Conservation (phyloP, 306 rosid species). For the peach (Prunus persica) region DNA sequence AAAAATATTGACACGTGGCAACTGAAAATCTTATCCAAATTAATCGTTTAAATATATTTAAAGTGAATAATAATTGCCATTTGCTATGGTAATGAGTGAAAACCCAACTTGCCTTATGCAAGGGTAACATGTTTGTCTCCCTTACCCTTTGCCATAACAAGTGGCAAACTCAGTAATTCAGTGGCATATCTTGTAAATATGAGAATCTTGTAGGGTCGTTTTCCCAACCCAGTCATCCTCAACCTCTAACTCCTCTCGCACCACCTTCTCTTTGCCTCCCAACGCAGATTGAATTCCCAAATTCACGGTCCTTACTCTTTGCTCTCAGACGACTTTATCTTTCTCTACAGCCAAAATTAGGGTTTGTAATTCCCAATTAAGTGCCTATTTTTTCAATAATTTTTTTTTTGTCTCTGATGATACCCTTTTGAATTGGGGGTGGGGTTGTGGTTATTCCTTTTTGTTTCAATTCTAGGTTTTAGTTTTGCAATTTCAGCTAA, state of each 20-base stretch:
- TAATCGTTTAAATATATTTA: too few relatives aligned
- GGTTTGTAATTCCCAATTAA: neutral
- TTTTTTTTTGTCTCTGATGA: neutral
- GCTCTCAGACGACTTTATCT: neutral
- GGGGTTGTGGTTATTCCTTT: neutral
- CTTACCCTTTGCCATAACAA: too few relatives aligned
- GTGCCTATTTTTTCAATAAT: neutral
- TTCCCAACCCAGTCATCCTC: neutral
- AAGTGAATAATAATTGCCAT: too few relatives aligned
- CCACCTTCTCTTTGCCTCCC: neutral
- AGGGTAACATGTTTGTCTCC: too few relatives aligned
- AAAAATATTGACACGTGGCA: too few relatives aligned
- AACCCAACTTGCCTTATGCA: too few relatives aligned
- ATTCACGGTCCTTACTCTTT: neutral
- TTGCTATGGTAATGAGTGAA: too few relatives aligned
- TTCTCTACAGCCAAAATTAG: neutral
- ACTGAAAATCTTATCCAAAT: too few relatives aligned
- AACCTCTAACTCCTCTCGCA: neutral
- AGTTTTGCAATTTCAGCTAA: neutral
- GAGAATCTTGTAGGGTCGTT: neutral
- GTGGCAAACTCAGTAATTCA: neutral
- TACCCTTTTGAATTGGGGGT: neutral
- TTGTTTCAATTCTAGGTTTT: neutral
- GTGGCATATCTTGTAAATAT: slow-evolving; percentile 20
- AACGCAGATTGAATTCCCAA: slow-evolving; percentile 5